These are phyloP conservation scores for Tympanopsis confertula DNA, from an alignment of 2,329 filamentous ascomycete genomes.

Conservation along the genomic window DNA sequence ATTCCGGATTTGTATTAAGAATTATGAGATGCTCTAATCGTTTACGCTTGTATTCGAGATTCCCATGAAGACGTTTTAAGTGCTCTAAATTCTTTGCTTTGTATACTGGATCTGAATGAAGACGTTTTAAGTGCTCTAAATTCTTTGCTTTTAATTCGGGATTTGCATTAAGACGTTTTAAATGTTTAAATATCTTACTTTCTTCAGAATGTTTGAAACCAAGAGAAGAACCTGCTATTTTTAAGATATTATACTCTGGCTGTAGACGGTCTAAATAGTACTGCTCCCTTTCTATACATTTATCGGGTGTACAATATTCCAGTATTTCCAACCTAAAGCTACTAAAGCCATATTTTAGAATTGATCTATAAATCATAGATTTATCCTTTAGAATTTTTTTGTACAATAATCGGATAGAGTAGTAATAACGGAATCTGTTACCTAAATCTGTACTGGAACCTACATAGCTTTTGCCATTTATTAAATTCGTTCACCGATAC, in stretches of 20 bases:
- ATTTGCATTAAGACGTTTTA: conserved; percentile 1
- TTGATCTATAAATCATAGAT: conserved; percentile 1
- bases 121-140: neutral
- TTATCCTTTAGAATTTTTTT: conserved; percentile 2
- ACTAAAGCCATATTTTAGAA: conserved; percentile 1
- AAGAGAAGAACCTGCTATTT: conserved; percentile 1
- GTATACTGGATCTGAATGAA: neutral
- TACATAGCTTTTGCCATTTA: neutral
- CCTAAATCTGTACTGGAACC: neutral
- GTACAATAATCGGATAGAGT: neutral
- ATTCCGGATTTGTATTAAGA: neutral
- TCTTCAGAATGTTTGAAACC: conserved; percentile 1
- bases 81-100: too few species aligned
- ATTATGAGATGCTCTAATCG: neutral
- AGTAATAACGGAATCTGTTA: neutral
- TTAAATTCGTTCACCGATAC: neutral
- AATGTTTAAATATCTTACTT: neutral
- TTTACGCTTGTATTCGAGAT: neutral
- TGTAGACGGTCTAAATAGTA: neutral
- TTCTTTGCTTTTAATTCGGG: neutral
- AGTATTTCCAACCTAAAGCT: conserved; percentile 1
- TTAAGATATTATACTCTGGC: conserved; percentile 1
- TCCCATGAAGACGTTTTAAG: neutral
- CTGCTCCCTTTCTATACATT: conserved; percentile 1
- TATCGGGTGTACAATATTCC: neutral